Conservation (phyloP, 805 yeast species). For the Nakazawaea ishiwadae region DNA sequence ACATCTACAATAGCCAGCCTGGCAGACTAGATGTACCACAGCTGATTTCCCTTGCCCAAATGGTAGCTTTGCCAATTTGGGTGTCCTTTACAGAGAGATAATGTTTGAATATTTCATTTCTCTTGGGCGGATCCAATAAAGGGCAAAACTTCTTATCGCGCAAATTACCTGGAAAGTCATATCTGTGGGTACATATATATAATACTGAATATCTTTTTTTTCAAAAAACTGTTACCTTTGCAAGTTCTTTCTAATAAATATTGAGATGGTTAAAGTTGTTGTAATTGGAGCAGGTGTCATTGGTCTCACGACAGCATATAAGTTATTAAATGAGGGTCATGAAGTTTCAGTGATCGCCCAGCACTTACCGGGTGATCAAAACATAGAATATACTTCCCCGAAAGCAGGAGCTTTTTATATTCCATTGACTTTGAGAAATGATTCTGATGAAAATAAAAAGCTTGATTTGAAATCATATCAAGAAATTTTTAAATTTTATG, state of each 20-base stretch:
- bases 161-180: too few species aligned
- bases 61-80: too few species aligned
- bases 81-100: too few species aligned
- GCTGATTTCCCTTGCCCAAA: too few species aligned
- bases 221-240: neutral
- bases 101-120: too few species aligned
- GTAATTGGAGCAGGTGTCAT: slow-evolving; percentile 52
- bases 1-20: too few species aligned
- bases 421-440: slow-evolving; percentile 47
- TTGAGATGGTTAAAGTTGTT: slow-evolving; percentile 23
- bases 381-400: slow-evolving; percentile 55
- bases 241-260: neutral
- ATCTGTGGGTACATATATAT: too few species aligned
- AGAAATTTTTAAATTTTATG: slow-evolving; percentile 41
- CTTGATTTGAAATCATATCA: slow-evolving; percentile 45
- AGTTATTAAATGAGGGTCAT: slow-evolving; percentile 31
- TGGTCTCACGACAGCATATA: slow-evolving; percentile 48
- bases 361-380: slow-evolving; percentile 21
- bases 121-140: too few species aligned
- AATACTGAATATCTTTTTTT: too few species aligned
- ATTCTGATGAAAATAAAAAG: slow-evolving; percentile 25
- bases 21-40: too few species aligned
- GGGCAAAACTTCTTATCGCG: too few species aligned
- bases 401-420: slow-evolving; percentile 73
- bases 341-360: slow-evolving; percentile 39